These are phyloP conservation scores for Rhodotorula mucilaginosa DNA, from an alignment of 1,284 basidiomycete genomes.

Conservation along the genomic window DNA sequence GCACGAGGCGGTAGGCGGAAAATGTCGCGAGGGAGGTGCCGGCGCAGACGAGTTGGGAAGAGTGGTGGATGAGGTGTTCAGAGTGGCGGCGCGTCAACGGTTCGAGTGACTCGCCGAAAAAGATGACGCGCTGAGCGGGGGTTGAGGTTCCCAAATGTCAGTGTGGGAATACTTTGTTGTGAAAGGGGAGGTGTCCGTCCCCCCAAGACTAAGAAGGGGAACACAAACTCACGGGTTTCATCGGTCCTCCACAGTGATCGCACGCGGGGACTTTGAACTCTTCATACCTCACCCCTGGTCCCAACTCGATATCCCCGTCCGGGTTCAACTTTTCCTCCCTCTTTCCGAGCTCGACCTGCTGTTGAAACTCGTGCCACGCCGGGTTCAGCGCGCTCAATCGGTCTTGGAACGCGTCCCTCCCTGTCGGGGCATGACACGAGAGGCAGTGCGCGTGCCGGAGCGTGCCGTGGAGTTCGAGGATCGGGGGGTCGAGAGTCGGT, in stretches of 20 bases:
- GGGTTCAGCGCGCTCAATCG: slow-evolving; percentile 67
- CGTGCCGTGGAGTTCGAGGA: slow-evolving; percentile 85
- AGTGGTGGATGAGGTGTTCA: slow-evolving; percentile 54
- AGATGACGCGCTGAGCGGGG: slow-evolving; percentile 23
- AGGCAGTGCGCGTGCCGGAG: slow-evolving; percentile 62
- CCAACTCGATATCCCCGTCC: slow-evolving; percentile 71
- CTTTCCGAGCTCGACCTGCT: slow-evolving; percentile 61
- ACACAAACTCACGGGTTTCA: slow-evolving; percentile 33
- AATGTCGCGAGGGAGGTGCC: slow-evolving; percentile 90
- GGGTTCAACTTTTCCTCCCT: slow-evolving; percentile 74
- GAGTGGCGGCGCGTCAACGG: slow-evolving; percentile 30
- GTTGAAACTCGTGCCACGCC: slow-evolving; percentile 68
- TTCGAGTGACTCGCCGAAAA: slow-evolving; percentile 42
- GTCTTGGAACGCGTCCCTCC: slow-evolving; percentile 70
- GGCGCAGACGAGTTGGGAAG: slow-evolving; percentile 70
- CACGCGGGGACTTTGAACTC: slow-evolving; percentile 39
- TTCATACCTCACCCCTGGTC: slow-evolving; percentile 33
- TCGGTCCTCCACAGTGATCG: slow-evolving; percentile 25
- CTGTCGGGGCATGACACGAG: slow-evolving; percentile 62
- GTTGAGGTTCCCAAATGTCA: background rate
- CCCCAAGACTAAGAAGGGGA: too few species aligned
- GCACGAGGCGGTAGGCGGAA: slow-evolving; percentile 82
- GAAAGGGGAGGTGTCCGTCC: background rate
- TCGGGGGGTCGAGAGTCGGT: slow-evolving; percentile 48
- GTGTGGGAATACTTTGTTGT: background rate